Evolutionary conservation across 2,329 filamentous ascomycete species (phyloP).

Genomic region (Sphaerostilbella broomeana): DNA sequence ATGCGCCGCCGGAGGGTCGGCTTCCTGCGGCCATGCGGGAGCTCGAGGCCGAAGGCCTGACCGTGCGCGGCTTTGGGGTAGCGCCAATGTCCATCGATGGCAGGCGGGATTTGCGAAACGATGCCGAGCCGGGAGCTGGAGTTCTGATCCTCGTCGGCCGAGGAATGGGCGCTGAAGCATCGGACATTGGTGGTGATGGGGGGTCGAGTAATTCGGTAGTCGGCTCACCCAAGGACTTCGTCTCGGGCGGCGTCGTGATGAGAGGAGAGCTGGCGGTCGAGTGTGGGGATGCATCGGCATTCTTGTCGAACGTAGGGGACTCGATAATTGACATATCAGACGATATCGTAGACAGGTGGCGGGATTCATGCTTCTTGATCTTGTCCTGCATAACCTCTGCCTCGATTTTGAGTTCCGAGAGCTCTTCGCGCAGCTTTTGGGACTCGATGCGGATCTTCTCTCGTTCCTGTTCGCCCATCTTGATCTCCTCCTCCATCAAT

Average conservation of each 20-base stretch:
- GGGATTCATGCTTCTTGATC: slow-evolving; percentile 62
- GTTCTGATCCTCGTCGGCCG: slow-evolving; percentile 40
- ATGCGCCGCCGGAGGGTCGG: slow-evolving; percentile 41
- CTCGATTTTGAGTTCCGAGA: slow-evolving; percentile 90
- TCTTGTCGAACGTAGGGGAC: slow-evolving; percentile 66
- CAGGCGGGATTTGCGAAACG: slow-evolving; percentile 43
- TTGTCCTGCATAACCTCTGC: slow-evolving; percentile 92
- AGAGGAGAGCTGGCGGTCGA: slow-evolving; percentile 91
- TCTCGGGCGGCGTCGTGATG: slow-evolving; percentile 73
- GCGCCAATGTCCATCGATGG: slow-evolving; percentile 47
- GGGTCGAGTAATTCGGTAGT: slow-evolving; percentile 69
- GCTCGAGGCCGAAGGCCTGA: background rate
- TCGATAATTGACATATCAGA: slow-evolving; percentile 58
- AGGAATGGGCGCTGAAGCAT: slow-evolving; percentile 60
- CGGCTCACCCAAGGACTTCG: slow-evolving; percentile 55
- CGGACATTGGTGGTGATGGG: slow-evolving; percentile 89
- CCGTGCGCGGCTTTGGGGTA: slow-evolving; percentile 43
- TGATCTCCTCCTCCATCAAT: slow-evolving; percentile 92
- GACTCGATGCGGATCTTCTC: slow-evolving; percentile 83
- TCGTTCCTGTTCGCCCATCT: slow-evolving; percentile 82
- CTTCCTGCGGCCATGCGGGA: slow-evolving; percentile 21
- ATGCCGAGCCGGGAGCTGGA: slow-evolving; percentile 19
- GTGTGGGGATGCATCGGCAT: slow-evolving; percentile 65
- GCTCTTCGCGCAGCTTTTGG: slow-evolving; percentile 82
- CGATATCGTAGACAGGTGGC: slow-evolving; percentile 53